These are phyloP conservation scores for Cucurbitaria berberidis DNA, from an alignment of 2,329 filamentous ascomycete species.

Conservation along the genomic window DNA sequence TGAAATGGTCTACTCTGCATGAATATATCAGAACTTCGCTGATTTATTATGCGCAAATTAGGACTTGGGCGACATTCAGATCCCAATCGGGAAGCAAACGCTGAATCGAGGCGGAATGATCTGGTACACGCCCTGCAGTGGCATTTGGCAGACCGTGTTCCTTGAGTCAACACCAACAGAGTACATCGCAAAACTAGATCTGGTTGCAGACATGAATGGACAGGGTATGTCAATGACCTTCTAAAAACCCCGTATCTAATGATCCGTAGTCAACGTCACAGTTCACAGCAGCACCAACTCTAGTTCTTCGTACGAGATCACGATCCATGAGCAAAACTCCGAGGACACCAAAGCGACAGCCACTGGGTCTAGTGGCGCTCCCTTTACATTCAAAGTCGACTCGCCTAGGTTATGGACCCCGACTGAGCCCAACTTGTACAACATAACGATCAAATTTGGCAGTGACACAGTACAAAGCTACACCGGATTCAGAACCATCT, in stretches of 20 bases:
- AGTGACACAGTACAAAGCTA: conserved; percentile 67
- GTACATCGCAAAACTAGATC: conserved; percentile 64
- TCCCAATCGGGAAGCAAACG: conserved; percentile 71
- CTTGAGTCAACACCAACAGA: conserved; percentile 66
- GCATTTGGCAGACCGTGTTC: conserved; percentile 79
- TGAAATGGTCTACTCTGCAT: conserved; percentile 48
- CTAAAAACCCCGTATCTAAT: conserved; percentile 15
- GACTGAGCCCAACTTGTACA: conserved; percentile 67
- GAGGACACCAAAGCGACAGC: conserved; percentile 50
- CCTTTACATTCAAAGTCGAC: conserved; percentile 63
- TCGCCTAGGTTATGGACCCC: conserved; percentile 70
- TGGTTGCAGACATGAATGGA: conserved; percentile 57
- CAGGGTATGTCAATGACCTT: conserved; percentile 23
- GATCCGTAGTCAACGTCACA: conserved; percentile 59
- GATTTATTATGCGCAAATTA: not conserved
- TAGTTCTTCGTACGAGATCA: conserved; percentile 48
- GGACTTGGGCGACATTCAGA: conserved; percentile 47
- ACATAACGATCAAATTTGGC: conserved; percentile 62
- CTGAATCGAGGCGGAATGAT: conserved; percentile 63
- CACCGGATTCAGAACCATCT: conserved; percentile 71
- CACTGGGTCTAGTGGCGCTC: conserved; percentile 55
- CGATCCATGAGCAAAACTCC: conserved; percentile 43
- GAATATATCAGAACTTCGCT: conserved; percentile 31
- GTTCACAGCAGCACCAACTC: conserved; percentile 56
- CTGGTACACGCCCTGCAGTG: conserved; percentile 74